Evolutionary conservation across 2,329 filamentous ascomycete species (phyloP), one percentile per base, ranked within the genome.

Genomic region (Penicillium sp.): DNA sequence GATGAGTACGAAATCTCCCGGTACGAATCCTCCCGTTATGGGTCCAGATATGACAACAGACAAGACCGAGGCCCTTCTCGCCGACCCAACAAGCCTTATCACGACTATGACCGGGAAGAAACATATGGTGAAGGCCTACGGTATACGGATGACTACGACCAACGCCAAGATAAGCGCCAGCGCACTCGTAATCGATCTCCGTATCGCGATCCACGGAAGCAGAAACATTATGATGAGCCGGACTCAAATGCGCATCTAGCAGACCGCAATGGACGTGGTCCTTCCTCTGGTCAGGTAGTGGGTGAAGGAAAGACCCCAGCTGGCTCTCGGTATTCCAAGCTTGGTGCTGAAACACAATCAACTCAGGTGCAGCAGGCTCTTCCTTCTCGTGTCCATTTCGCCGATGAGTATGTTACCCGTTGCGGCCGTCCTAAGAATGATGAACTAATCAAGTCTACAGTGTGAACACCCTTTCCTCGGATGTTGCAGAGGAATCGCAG

Each of bases 261-360:
- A 49, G 71, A 73, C 65, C 67, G 67, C 55, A 73, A 80, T 70
- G 78, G 80, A 68, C 78, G 75, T 68, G 80, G 78, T 71, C 74
- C 79, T 71, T 76, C 72, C 73, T 79, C 78, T 77, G 82, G 85
- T 78, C 79, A 83, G 77, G 83, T 81, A 81, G 82, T 83, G 82
- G 86, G 82, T 80, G 86, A 84, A 81, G 83, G 80, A 77, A 79
- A 81, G 74, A 79, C 81, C 79, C 80, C 79, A 79, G 79, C 83
- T 77, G 79, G 77, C 79, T 82, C 81, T 82, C 82, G 77, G 78
- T 74, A 78, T 78, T 76, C 78, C 75, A 87, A 79, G 82, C 73
- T 82, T 78, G 79, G 88, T 81, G 81, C 86, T 89, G 88, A 90
- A 87, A 80, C 77, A 83, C 79, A 78, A 76, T 79, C 85, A 84